These are phyloP conservation scores for Jaltomata sinuosa DNA, from an alignment of 257 asterid species.

Conservation along the genomic window DNA sequence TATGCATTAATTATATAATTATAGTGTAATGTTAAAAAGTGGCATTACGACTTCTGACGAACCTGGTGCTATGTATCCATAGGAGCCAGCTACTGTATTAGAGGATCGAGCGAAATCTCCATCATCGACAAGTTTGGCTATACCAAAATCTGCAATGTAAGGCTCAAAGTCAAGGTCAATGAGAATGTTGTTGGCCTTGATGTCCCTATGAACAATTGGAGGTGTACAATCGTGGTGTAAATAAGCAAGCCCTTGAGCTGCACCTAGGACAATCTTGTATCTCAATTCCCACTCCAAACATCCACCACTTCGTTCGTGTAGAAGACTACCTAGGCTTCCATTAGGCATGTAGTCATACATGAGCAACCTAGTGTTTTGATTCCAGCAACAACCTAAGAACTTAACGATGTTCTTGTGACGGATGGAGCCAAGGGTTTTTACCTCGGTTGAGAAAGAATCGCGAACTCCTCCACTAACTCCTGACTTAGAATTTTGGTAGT, in stretches of 20 bases:
- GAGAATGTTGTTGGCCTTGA: slow-evolving; percentile 80
- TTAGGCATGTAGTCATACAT: slow-evolving; percentile 91
- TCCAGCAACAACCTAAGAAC: slow-evolving; percentile 92
- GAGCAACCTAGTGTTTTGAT: slow-evolving; percentile 54
- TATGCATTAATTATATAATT: background rate
- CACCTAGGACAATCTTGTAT: slow-evolving; percentile 56
- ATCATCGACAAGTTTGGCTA: slow-evolving; percentile 64
- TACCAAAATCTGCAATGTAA: slow-evolving; percentile 82
- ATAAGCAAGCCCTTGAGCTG: slow-evolving; percentile 81
- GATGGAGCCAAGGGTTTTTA: slow-evolving; percentile 65
- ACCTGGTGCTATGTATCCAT: slow-evolving; percentile 94
- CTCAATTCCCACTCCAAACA: slow-evolving; percentile 81
- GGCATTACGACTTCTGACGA: slow-evolving; percentile 4
- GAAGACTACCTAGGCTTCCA: slow-evolving; percentile 74
- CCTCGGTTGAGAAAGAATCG: slow-evolving; percentile 76
- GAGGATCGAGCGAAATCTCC: slow-evolving; percentile 64
- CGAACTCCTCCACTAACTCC: slow-evolving; percentile 33
- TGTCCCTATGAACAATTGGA: slow-evolving; percentile 76
- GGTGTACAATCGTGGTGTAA: slow-evolving; percentile 84
- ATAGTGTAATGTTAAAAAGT: background rate
- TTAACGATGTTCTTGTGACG: slow-evolving; percentile 77
- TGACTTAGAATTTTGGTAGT: slow-evolving; percentile 15
- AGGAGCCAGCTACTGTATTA: slow-evolving; percentile 74
- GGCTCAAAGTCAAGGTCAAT: slow-evolving; percentile 80
- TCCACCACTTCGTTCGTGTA: slow-evolving; percentile 52